phyloP scores from a whole-genome alignment of 805 yeast species.

The Pichia cabralensis region DNA sequence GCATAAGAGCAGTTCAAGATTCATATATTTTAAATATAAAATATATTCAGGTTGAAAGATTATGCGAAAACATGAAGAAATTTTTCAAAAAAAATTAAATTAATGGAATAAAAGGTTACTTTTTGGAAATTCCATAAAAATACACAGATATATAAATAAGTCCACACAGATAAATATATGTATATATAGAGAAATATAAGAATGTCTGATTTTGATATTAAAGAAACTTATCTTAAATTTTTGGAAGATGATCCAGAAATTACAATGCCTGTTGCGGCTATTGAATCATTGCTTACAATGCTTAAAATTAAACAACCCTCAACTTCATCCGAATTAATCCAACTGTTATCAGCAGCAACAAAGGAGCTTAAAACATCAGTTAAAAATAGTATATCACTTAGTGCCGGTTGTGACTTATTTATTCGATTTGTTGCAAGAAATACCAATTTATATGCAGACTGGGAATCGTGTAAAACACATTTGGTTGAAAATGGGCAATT shows the following conservation, averaged over 20 bases:
- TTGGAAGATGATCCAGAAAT: constrained; percentile 87
- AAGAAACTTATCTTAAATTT: constrained; percentile 67
- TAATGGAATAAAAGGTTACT: too few species aligned
- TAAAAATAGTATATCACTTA: constrained; percentile 82
- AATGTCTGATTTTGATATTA: constrained; percentile 58
- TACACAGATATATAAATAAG: too few species aligned
- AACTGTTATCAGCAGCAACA: constrained; percentile 67
- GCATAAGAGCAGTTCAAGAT: too few species aligned
- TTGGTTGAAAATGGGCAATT: constrained; percentile 89
- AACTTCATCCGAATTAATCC: constrained; percentile 88
- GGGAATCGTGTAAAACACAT: constrained; percentile 87
- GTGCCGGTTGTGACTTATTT: constrained; percentile 97
- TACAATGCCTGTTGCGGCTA: constrained; percentile 99
- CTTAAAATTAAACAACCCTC: constrained; percentile 76
- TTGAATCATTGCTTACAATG: constrained; percentile 84
- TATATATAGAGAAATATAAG: too few species aligned
- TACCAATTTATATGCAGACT: constrained; percentile 78
- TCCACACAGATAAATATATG: too few species aligned
- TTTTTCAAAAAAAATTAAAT: too few species aligned
- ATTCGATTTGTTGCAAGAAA: constrained; percentile 88
- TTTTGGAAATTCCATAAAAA: too few species aligned
- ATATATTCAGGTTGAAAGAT: too few species aligned
- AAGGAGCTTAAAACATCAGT: constrained; percentile 65
- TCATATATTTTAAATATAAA: too few species aligned
- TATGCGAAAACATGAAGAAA: too few species aligned